Percentiles rank a stretch among this genome's conserved stretches.
Conservation (phyloP, 2,329 filamentous ascomycete species). For the Aureobasidium sp. region DNA sequence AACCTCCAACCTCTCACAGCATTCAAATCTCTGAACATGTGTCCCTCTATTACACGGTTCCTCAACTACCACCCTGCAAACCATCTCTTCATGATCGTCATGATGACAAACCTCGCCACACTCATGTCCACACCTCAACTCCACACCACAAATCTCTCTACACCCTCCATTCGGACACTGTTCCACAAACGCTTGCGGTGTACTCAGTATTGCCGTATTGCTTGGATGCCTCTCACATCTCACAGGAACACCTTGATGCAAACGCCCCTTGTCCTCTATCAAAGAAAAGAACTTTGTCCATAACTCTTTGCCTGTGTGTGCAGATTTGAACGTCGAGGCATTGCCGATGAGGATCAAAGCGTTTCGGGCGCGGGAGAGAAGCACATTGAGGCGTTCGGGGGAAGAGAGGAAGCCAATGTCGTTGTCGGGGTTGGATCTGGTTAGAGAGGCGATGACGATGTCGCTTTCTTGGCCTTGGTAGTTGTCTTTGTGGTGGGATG, state of each 20-base stretch:
- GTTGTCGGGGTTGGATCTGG: conserved; percentile 55
- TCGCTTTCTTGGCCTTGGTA: conserved; percentile 73
- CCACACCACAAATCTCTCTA: conserved; percentile 45
- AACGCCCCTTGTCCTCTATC: conserved; percentile 22
- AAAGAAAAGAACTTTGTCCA: conserved; percentile 19
- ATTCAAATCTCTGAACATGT: neutral
- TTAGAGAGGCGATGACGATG: conserved; percentile 60
- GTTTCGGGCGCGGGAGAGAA: conserved; percentile 58
- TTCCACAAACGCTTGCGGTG: conserved; percentile 50
- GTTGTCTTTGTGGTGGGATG: conserved; percentile 37
- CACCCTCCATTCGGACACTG: conserved; percentile 65
- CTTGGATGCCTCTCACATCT: conserved; percentile 53
- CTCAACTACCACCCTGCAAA: conserved; percentile 32
- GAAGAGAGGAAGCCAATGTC: conserved; percentile 59
- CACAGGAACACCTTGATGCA: conserved; percentile 50
- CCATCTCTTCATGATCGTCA: conserved; percentile 49
- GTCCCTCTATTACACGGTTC: neutral
- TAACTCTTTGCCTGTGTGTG: conserved; percentile 14
- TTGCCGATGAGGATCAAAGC: conserved; percentile 68
- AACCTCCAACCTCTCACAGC: neutral
- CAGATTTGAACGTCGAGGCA: conserved; percentile 25
- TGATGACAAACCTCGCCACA: conserved; percentile 58
- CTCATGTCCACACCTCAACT: conserved; percentile 51
- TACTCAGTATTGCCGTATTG: conserved; percentile 38
- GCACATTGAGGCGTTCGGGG: conserved; percentile 60